These are phyloP conservation scores for Fusarium agapanthi DNA, from an alignment of 2,329 filamentous ascomycete genomes.

Conservation along the genomic window DNA sequence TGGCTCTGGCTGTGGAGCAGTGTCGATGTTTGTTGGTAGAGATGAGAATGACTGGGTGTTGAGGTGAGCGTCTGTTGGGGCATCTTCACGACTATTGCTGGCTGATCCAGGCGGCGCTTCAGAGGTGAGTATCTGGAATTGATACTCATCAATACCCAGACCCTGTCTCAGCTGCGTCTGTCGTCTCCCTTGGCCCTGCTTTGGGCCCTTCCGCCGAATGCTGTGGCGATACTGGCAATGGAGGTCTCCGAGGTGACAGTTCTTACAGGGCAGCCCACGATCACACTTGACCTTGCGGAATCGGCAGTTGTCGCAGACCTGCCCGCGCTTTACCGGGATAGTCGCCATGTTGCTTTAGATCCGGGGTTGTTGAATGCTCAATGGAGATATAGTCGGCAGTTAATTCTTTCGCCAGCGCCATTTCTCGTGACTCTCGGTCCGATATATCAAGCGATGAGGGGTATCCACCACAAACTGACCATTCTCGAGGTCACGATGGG, in stretches of 20 bases:
- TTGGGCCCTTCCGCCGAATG: conserved; percentile 43
- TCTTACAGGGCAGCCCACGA: conserved; percentile 43
- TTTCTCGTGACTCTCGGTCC: conserved; percentile 13
- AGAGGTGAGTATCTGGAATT: conserved; percentile 38
- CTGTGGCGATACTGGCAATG: conserved; percentile 45
- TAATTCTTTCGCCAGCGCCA: not conserved
- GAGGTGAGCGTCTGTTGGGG: not conserved
- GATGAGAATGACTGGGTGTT: not conserved
- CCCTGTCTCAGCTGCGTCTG: conserved; percentile 43
- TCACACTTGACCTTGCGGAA: conserved; percentile 49
- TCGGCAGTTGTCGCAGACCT: conserved; percentile 45
- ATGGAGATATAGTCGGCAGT: conserved; percentile 29
- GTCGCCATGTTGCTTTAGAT: conserved; percentile 8
- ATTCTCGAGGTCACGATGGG: not conserved
- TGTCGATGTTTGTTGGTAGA: not conserved
- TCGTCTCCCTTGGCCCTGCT: conserved; percentile 42
- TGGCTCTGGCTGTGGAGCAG: not conserved
- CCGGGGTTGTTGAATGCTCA: not conserved
- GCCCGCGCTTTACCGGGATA: conserved; percentile 13
- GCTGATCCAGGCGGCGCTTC: not conserved
- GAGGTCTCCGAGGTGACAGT: conserved; percentile 40
- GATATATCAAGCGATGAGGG: conserved; percentile 13
- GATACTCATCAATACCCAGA: not conserved
- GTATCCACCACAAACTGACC: not conserved
- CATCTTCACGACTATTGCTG: not conserved